Conservation (phyloP, 1,139 yeast species). For the Zygosaccharomyces sapae region DNA sequence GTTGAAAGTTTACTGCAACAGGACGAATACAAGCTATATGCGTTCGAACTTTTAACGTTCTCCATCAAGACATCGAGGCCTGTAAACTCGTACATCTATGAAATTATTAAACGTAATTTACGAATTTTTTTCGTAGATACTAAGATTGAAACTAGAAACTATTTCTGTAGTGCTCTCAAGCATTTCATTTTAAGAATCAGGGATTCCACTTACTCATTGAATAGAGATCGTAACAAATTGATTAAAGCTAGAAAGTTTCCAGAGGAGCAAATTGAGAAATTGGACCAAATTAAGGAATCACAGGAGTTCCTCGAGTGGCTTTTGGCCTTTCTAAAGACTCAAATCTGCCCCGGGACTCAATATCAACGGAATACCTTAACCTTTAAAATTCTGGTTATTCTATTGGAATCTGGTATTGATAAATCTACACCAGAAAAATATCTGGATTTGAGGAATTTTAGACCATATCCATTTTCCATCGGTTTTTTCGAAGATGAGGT, state of each 20-base stretch:
- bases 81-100: conserved; percentile 45
- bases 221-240: conserved; percentile 46
- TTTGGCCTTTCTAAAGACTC: conserved; percentile 40
- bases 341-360: conserved; percentile 62
- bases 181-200: conserved; percentile 59
- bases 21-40: conserved; percentile 50
- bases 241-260: conserved; percentile 38
- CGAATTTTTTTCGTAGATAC: conserved; percentile 56
- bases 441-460: conserved; percentile 33
- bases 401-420: conserved; percentile 59
- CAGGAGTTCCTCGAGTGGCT: conserved; percentile 45
- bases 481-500: conserved; percentile 40
- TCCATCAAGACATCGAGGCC: conserved; percentile 60
- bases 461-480: conserved; percentile 46
- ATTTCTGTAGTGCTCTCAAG: conserved; percentile 55
- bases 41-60: conserved; percentile 57
- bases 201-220: conserved; percentile 58
- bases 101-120: conserved; percentile 42
- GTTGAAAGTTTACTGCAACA: conserved; percentile 44
- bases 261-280: conserved; percentile 36
- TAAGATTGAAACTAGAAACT: conserved; percentile 64
- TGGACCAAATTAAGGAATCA: conserved; percentile 34
- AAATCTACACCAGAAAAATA: conserved; percentile 37
- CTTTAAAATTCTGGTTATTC: conserved; percentile 44
- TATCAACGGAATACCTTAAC: conserved; percentile 59